A percentile compares a stretch with the other conserved stretches of the same genome.
phyloP scores from a whole-genome alignment of 345 rosid species.

The Salix purpurea region DNA sequence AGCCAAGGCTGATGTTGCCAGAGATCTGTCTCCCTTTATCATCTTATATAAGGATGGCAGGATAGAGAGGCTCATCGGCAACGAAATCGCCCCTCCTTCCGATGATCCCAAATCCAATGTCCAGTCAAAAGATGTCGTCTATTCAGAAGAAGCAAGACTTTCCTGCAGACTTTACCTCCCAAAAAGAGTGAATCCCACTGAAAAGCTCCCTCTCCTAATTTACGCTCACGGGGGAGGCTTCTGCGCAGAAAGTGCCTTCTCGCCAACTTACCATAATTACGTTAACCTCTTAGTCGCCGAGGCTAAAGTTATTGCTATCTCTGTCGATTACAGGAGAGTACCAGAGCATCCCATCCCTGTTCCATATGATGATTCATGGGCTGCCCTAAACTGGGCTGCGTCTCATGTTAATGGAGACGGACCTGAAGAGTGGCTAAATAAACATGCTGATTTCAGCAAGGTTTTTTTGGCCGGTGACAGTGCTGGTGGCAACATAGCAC shows the following conservation, averaged over 20 bases:
- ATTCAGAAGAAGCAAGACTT: not conserved
- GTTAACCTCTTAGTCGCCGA: constrained; percentile 7
- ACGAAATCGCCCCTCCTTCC: constrained; percentile 1
- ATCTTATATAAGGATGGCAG: constrained; percentile 9
- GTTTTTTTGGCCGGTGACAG: constrained; percentile 39
- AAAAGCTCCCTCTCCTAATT: constrained; percentile 18
- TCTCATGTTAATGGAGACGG: constrained; percentile 15
- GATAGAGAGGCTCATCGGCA: constrained; percentile 11
- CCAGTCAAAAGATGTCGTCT: constrained; percentile 6
- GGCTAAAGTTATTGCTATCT: constrained; percentile 18
- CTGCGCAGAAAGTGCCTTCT: constrained; percentile 14
- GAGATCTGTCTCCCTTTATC: not conserved
- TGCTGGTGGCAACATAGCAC: constrained; percentile 38
- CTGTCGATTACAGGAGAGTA: constrained; percentile 18
- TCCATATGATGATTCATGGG: constrained; percentile 26
- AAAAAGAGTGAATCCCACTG: not conserved
- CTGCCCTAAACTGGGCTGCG: constrained; percentile 19
- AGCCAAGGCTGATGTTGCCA: not conserved
- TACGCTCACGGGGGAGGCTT: constrained; percentile 26
- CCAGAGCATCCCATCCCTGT: constrained; percentile 22
- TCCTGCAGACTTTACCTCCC: constrained; percentile 16
- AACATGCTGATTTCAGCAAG: constrained; percentile 21
- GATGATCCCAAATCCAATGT: not conserved
- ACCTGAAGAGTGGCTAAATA: constrained; percentile 33
- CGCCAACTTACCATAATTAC: constrained; percentile 15